Base-by-base conservation (phyloP, 2,329 filamentous ascomycete species). In the Malbranchea zuffiana region DNA sequence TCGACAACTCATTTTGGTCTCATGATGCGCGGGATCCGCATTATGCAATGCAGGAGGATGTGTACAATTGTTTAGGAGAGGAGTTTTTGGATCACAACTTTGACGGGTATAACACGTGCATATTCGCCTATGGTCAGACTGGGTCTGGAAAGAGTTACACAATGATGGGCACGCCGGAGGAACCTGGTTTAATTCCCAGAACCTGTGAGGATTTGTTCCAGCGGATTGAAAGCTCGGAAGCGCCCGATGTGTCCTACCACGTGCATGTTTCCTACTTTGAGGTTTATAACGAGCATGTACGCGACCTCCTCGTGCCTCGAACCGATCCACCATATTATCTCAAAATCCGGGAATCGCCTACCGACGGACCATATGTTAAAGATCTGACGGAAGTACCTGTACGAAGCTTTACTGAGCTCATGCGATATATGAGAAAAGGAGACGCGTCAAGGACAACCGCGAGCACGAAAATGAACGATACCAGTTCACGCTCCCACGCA, bases 81-180 rank as follows among this genome's bases (percentile, higher is more conserved):
- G 90, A 96, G 55, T 96, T 98, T 49, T 72, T 98, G 44, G 90
- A 98, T 60, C 90, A 98, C 71, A 98, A 98, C 65, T 98, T 98
- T 52, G 87, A 95, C 56, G 90, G 90, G 46, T 98, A 98, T 65
- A 88, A 98, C 62, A 98, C 90, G 0, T 98, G 90, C 60, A 98
- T 98, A 49, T 96, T 98, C 56, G 90, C 90, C 43, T 96, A 98
- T 54, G 90, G 90, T 7, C 90, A 98, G 67, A 98, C 90, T 0
- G 90, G 90, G 16, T 93, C 87, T 1, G 90, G 90, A 35, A 98
- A 98, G 67, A 93, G 84, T 57, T 98, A 96, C 63, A 95, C 90
- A 27, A 98, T 80, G 76, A 98, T 98, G 90, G 90, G 90, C 28
- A 78, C 72, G 2, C 67, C 79, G 4, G 82, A 90, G 19, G 75